phyloP scores from a whole-genome alignment of 2,329 filamentous ascomycete species.

The Dendryphion nanum region DNA sequence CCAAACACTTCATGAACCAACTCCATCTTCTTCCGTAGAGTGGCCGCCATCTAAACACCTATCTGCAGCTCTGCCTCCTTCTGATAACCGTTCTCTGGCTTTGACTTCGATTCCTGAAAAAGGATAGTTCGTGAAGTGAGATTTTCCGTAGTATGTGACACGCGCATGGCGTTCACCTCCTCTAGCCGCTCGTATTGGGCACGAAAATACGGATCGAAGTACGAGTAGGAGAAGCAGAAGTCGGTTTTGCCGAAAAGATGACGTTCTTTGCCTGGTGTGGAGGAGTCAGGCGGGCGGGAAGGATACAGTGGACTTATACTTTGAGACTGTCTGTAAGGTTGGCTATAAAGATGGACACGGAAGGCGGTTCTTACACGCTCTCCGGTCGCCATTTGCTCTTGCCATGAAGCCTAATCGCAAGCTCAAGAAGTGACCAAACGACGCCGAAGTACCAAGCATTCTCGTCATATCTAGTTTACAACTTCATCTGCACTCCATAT shows the following conservation, averaged over 20 bases:
- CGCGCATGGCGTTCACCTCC: conserved; percentile 4
- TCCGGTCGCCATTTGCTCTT: conserved; percentile 9
- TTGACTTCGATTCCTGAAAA: conserved; percentile 17
- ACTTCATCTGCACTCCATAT: conserved; percentile 6
- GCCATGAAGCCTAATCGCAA: conserved; percentile 11
- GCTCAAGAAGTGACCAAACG: conserved; percentile 10
- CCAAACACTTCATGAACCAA: conserved; percentile 4
- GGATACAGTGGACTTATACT: conserved; percentile 11
- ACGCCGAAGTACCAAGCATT: conserved; percentile 13
- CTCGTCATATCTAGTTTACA: conserved; percentile 9
- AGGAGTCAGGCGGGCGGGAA: conserved; percentile 6
- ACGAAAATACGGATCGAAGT: conserved; percentile 9
- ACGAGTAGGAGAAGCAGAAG: conserved; percentile 15
- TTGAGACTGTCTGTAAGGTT: conserved; percentile 11
- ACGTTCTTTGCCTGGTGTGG: conserved; percentile 4
- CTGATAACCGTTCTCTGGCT: conserved; percentile 12
- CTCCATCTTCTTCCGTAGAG: conserved; percentile 16
- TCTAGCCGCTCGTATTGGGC: conserved; percentile 9
- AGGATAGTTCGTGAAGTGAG: conserved; percentile 7
- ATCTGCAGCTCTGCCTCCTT: conserved; percentile 18
- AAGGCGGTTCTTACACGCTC: conserved; percentile 12
- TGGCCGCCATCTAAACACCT: conserved; percentile 17
- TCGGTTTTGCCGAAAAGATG: conserved; percentile 12
- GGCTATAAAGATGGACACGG: background rate
- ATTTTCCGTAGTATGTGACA: conserved; percentile 12